These are phyloP conservation scores for Pinus taeda DNA, from an alignment of 75 land plant genomes.

Conservation along the genomic window DNA sequence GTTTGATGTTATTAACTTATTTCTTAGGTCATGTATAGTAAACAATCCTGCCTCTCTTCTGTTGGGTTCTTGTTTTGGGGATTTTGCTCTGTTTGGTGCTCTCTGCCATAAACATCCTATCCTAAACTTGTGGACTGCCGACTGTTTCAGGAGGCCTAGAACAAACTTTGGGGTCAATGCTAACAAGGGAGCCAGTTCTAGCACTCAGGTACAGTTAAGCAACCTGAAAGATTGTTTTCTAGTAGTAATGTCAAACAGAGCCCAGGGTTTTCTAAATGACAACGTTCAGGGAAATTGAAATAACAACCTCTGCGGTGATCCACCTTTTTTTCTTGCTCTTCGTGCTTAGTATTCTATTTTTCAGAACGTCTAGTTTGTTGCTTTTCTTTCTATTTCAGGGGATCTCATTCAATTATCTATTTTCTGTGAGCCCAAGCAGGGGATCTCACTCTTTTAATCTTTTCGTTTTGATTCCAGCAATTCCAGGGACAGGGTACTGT, in stretches of 20 bases:
- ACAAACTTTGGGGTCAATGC: slow-evolving; percentile 56
- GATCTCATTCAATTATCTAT: neutral
- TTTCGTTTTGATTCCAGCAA: neutral
- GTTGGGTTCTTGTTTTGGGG: no score
- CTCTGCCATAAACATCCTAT: no score
- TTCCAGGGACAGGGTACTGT: neutral
- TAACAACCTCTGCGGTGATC: neutral
- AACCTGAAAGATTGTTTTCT: neutral
- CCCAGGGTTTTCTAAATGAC: neutral
- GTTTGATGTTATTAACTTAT: neutral
- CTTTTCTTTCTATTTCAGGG: neutral
- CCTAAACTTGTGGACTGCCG: neutral
- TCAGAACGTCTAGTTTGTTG: neutral
- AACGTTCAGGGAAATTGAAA: no score
- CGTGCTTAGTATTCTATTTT: neutral
- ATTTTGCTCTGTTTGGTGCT: no score
- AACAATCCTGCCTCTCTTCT: no score
- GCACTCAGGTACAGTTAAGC: neutral
- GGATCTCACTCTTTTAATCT: neutral
- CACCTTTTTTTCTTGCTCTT: neutral
- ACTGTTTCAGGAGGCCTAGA: slow-evolving; percentile 40
- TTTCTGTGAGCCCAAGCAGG: neutral
- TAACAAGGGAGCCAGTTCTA: neutral
- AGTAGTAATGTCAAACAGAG: neutral
- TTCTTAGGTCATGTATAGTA: no score